Evolutionary conservation across 2,329 filamentous ascomycete species (phyloP).

Genomic region (Ilyonectria sp.): DNA sequence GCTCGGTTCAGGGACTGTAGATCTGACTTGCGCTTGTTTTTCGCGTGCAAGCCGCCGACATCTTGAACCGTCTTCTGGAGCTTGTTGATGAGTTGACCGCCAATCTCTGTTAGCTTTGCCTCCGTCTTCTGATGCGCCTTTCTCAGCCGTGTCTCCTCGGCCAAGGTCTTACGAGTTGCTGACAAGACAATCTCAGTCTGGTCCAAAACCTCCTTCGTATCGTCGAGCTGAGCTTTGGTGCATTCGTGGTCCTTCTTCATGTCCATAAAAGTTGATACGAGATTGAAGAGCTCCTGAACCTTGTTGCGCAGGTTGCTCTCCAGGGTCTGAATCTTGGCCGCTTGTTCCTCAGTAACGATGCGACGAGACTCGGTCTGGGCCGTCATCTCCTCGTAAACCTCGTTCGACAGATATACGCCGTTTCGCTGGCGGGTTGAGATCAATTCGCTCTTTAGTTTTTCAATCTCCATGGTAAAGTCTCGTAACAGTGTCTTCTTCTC

Average conservation of each 20-base stretch:
- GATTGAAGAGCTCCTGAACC: conserved; percentile 88
- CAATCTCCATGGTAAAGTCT: conserved; percentile 93
- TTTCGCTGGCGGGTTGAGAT: conserved; percentile 94
- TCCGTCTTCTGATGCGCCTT: conserved; percentile 92
- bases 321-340: conserved; percentile 91
- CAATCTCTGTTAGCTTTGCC: conserved; percentile 79
- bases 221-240: conserved; percentile 79
- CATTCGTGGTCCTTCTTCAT: conserved; percentile 92
- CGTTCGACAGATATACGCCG: conserved; percentile 92
- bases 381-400: conserved; percentile 91
- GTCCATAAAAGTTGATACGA: conserved; percentile 89
- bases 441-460: conserved; percentile 93
- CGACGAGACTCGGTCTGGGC: conserved; percentile 92
- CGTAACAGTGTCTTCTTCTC: conserved; percentile 93
- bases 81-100: conserved; percentile 82
- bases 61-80: conserved; percentile 84
- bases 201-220: conserved; percentile 85
- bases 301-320: conserved; percentile 94
- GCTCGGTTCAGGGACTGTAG: conserved; percentile 85
- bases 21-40: conserved; percentile 88
- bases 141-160: conserved; percentile 84
- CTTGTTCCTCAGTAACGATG: conserved; percentile 93
- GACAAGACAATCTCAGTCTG: conserved; percentile 89
- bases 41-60: conserved; percentile 86
- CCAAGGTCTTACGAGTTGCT: conserved; percentile 81